These are phyloP conservation scores for Ganoderma leucocontextum DNA, from an alignment of 1,284 basidiomycete genomes.

Conservation along the genomic window DNA sequence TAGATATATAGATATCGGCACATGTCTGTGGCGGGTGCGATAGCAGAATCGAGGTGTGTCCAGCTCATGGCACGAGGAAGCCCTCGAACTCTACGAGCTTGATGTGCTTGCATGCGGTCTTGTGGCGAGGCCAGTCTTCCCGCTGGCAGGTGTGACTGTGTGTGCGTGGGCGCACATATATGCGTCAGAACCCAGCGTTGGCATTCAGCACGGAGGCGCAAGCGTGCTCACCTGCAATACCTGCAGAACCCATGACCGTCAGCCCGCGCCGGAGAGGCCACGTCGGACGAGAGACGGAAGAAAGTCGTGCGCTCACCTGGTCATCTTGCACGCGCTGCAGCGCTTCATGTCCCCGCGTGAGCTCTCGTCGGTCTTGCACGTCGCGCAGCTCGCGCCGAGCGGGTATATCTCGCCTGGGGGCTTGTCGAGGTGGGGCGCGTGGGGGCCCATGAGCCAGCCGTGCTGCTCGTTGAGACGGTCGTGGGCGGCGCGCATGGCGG, in stretches of 20 bases:
- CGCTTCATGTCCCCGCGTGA: conserved; percentile 11
- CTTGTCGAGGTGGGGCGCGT: conserved; percentile 16
- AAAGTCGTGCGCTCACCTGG: conserved; percentile 7
- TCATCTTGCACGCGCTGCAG: conserved; percentile 25
- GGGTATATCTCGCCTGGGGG: conserved; percentile 21
- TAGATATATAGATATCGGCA: neutral
- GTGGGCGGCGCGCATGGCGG: conserved; percentile 12
- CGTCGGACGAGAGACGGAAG: neutral
- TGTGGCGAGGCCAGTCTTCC: conserved; percentile 33
- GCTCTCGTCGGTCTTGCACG: conserved; percentile 23
- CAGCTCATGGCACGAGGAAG: neutral
- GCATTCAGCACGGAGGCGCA: neutral
- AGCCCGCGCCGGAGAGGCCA: neutral
- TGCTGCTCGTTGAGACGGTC: conserved; percentile 19
- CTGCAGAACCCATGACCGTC: conserved; percentile 1
- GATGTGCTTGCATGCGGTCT: conserved; percentile 27
- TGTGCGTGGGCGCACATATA: neutral
- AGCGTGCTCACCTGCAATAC: conserved; percentile 21
- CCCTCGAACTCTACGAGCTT: conserved; percentile 16
- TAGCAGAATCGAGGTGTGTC: no score
- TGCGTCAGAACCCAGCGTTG: neutral
- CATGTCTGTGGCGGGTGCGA: neutral
- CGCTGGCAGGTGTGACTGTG: conserved; percentile 28
- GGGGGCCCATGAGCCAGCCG: conserved; percentile 19
- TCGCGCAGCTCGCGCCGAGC: conserved; percentile 23